Percentiles rank a stretch among this genome's conserved stretches.
phyloP scores from a whole-genome alignment of 1,284 basidiomycete species.

The Erythrobasidium hasegawianum region DNA sequence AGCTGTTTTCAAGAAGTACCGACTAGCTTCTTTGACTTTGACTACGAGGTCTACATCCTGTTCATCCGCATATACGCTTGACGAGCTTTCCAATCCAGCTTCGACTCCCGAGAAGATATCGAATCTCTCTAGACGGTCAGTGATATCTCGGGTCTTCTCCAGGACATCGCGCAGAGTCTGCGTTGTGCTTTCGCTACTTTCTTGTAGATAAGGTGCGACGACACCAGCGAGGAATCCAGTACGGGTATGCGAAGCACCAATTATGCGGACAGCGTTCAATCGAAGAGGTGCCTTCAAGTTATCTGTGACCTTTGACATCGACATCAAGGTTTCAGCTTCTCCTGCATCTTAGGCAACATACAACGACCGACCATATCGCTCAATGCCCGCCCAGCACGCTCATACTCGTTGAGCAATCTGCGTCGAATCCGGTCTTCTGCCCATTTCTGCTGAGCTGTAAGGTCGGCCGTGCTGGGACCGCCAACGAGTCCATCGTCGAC shows the following conservation, averaged over 20 bases:
- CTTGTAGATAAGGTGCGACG: constrained; percentile 62
- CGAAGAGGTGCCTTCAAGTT: constrained; percentile 61
- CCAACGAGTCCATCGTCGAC: constrained; percentile 18
- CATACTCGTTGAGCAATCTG: constrained; percentile 69
- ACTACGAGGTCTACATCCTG: constrained; percentile 82
- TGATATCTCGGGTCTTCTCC: constrained; percentile 63
- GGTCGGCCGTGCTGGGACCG: constrained; percentile 31
- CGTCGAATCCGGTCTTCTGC: constrained; percentile 65
- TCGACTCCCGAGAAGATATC: constrained; percentile 72
- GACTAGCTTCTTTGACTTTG: constrained; percentile 68
- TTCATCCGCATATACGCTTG: constrained; percentile 57
- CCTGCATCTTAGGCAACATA: neutral
- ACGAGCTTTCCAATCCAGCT: constrained; percentile 65
- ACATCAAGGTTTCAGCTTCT: neutral
- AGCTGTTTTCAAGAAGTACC: constrained; percentile 75
- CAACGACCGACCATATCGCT: constrained; percentile 66
- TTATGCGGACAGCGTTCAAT: constrained; percentile 71
- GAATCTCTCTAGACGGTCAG: constrained; percentile 62
- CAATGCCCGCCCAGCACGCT: constrained; percentile 64
- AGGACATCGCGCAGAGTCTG: constrained; percentile 63
- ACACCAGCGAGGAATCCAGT: constrained; percentile 75
- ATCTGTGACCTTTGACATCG: constrained; percentile 57
- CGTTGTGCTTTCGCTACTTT: constrained; percentile 42
- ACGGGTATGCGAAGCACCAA: constrained; percentile 70
- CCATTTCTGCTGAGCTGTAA: constrained; percentile 61